Evolutionary conservation across 1,284 basidiomycete species (phyloP), one percentile per base, ranked within the genome.

Genomic region (Xerocomus amazonicus): DNA sequence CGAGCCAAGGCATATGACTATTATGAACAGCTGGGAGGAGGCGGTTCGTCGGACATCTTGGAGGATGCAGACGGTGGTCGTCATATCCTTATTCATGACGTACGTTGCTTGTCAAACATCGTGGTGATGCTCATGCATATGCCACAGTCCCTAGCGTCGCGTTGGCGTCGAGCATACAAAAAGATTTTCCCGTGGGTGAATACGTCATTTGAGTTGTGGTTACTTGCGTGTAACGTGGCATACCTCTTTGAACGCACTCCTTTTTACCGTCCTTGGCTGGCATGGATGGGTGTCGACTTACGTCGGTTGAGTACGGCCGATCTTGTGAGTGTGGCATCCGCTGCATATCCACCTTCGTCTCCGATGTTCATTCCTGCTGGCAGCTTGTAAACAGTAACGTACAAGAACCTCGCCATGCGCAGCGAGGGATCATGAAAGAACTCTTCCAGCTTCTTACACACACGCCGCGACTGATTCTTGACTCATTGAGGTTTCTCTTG

Each of bases 231-330:
- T 75, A 97, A 97, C 67, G 71, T 98, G 31, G 83, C 85, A 8
- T 99, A 98, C 70, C 76, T 98, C 23, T 98, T 97, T 65, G 90
- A 92, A 57, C 80, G 79, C 63, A 93, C 88, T 10, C 81, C 87
- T 1, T 89, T 85, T 66, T 96, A 96, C 72, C 81, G 95, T 55
- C 96, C 96, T 10, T 99, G 95, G 95, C 70, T 94, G 51, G 74
- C 77, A 28, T 87, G 87, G 83, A 81, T 95, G 53, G 85, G 90
- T 7, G 76, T 97, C 13, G 88, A 93, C 60, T 68, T 96, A 17
- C 81, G 92, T 23, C 77, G 93, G 31, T 71, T 94, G 48, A 81
- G 85, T 27, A 71, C 81, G 28, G 87, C 89, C 47, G 92, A 94
- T 62, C 78, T 84, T 54, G 84, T 87, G 62, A 70, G 83, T 66